phyloP scores from a whole-genome alignment of 1,139 yeast species.

The Schwanniomyces etchellsii region DNA sequence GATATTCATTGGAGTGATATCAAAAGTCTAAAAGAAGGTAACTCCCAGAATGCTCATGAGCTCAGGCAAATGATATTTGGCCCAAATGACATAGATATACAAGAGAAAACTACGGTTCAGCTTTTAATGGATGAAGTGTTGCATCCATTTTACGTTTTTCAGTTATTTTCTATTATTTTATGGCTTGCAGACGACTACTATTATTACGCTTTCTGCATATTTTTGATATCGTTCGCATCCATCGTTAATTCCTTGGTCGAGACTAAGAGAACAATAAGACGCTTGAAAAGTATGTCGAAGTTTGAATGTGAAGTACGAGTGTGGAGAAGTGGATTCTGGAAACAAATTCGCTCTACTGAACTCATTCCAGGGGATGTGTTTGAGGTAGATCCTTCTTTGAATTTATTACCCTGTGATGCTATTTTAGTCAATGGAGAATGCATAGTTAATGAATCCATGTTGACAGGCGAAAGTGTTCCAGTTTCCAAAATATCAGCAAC shows the following conservation, averaged over 20 bases:
- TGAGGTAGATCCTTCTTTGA: conserved; percentile 82
- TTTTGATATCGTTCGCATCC: conserved; percentile 76
- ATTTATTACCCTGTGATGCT: conserved; percentile 82
- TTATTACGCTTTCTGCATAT: conserved; percentile 90
- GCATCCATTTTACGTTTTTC: conserved; percentile 94
- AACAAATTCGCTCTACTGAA: conserved; percentile 69
- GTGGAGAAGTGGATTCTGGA: conserved; percentile 93
- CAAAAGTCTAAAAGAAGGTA: conserved; percentile 58
- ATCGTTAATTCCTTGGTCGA: conserved; percentile 77
- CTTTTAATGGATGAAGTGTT: conserved; percentile 80
- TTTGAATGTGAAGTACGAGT: conserved; percentile 81
- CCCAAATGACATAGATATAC: conserved; percentile 65
- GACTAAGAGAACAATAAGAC: conserved; percentile 67
- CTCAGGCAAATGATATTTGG: conserved; percentile 75
- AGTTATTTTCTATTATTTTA: conserved; percentile 80
- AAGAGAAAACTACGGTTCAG: conserved; percentile 61
- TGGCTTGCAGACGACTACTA: conserved; percentile 93
- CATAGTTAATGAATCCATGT: conserved; percentile 90
- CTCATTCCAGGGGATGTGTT: conserved; percentile 94
- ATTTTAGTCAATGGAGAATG: conserved; percentile 85
- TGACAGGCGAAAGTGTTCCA: conserved; percentile 97
- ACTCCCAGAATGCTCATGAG: conserved; percentile 62
- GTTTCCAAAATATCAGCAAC: conserved; percentile 74
- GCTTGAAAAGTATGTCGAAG: conserved; percentile 69
- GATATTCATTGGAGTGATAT: conserved; percentile 69